A percentile compares a stretch with the other conserved stretches of the same genome.
Conservation (phyloP, 345 rosid species). For the Arabis hirsuta region DNA sequence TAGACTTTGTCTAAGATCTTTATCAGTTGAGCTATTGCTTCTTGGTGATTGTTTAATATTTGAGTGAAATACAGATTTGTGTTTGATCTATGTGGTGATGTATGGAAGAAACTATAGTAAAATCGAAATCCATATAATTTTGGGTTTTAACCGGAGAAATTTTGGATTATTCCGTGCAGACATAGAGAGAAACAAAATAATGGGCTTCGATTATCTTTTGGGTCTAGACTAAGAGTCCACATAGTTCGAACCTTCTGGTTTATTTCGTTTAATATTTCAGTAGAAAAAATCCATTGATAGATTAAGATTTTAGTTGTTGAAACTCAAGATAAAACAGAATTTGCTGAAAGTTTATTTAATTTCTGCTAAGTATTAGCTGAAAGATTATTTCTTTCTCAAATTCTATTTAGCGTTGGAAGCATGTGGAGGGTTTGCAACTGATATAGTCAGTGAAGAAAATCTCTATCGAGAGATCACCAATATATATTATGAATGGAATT, state of each 20-base stretch:
- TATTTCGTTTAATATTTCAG: no score
- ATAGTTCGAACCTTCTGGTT: no score
- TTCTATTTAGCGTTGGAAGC: conserved; percentile 29
- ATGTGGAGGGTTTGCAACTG: conserved; percentile 30
- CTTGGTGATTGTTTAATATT: not conserved
- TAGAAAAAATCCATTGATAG: no score
- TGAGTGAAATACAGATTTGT: not conserved
- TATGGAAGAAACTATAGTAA: not conserved
- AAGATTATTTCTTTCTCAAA: conserved; percentile 14
- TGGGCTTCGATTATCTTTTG: no score
- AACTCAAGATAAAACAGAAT: conserved; percentile 3
- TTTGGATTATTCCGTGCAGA: no score
- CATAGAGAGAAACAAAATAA: no score
- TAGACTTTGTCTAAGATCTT: no score
- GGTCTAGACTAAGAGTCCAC: no score
- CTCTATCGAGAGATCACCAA: not conserved
- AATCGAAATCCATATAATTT: no score
- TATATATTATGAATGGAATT: not conserved
- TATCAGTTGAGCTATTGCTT: no score
- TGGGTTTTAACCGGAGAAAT: not conserved
- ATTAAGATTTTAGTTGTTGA: no score
- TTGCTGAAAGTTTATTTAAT: conserved; percentile 18
- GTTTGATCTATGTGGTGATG: not conserved
- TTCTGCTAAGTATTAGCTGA: no score
- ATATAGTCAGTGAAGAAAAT: conserved; percentile 13